Evolutionary conservation across 495 filamentous ascomycete species (phyloP), one percentile per base, ranked within the genome.

Genomic region (Friedmanniomyces endolithicus): DNA sequence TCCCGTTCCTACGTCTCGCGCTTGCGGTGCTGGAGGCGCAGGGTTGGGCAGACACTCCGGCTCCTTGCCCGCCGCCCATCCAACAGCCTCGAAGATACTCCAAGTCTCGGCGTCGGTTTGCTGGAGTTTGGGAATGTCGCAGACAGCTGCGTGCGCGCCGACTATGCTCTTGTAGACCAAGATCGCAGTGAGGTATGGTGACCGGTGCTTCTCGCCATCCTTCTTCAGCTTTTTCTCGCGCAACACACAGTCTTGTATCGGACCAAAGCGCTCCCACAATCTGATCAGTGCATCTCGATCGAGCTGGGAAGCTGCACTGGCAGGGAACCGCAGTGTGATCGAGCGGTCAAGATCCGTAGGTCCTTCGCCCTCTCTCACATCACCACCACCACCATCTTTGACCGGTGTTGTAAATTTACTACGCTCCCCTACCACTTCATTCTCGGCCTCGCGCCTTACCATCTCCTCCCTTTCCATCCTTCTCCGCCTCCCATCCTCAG

Each of bases 141-240:
- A 56, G 6, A 84, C 78, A 6, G 79, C 79, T 3, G 77, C 70
- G 62, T 83, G 78, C 3, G 81, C 79, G 54, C 75, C 72, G 31
- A 83, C 78, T 33, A 83, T 75, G 9, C 78, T 81, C 0, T 68
- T 65, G 62, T 74, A 84, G 20, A 82, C 72, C 6, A 83, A 64
- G 54, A 81, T 72, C 2, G 51, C 59, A 4, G 47, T 52, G 1
- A 50, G 45, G 56, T 50, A 57, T 1, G 29, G 47, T 27, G 37
- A 45, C 39, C 52, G 46, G 19, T 58, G 55, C 76, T 78, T 3
- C 72, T 77, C 1, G 72, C 76, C 41, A 74, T 67, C 8, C 14
- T 47, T 24, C 29, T 53, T 62, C 14, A 74, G 67, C 53, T 77
- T 74, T 63, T 78, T 80, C 56, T 78, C 76, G 46, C 73, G 72